Evolutionary conservation across 179 eudicot genomes (phyloP), one percentile per base, ranked within the genome.

Genomic region (Silene vulgaris): DNA sequence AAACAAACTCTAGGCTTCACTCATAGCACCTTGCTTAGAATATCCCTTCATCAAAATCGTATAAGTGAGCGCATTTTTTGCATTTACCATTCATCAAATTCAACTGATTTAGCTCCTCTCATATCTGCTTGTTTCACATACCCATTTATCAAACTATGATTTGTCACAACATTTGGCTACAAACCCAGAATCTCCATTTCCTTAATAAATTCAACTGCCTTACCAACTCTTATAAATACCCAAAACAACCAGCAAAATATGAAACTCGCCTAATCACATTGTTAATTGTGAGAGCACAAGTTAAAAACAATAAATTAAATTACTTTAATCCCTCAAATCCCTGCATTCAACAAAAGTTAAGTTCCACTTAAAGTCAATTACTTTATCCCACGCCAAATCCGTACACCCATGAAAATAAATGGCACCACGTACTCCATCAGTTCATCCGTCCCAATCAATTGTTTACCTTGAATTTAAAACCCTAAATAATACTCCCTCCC

Each of bases 121-220:
- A 85, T 64, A 61, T 90, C 87, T 64, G 89, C 92, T 57, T 71
- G 9, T 64, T 35, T 82, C 30, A 88, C 89, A 85, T 88, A 86
- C 70, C 94, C 96, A 82, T 89, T 85, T 66, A 94, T 86, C 96
- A 94, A 86, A 82, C 88, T 81, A 82, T 92, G 86, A 73, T 85
- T 90, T 1, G 91, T 86, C 69, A 85, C 92, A 13, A 63, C 74
- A 84, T 88, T 92, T 28, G 90, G 84, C 80, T 89, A 88, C 62
- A 90, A 75, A n/a, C 90, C 26, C 85, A 78, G 23, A 69, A 52
- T 40, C 69, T 85, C 88, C 94, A 89, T 82, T 37, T 83, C 85
- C 23, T 78, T 76, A n/a, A 89, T 56, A 83, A 87, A 82, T 12
- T 79, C 82, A 23, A 84, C 60, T 9, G 89, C 97, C 77, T 75